Conservation (phyloP, 495 filamentous ascomycete genomes). For the Aspergillus hancockii region DNA sequence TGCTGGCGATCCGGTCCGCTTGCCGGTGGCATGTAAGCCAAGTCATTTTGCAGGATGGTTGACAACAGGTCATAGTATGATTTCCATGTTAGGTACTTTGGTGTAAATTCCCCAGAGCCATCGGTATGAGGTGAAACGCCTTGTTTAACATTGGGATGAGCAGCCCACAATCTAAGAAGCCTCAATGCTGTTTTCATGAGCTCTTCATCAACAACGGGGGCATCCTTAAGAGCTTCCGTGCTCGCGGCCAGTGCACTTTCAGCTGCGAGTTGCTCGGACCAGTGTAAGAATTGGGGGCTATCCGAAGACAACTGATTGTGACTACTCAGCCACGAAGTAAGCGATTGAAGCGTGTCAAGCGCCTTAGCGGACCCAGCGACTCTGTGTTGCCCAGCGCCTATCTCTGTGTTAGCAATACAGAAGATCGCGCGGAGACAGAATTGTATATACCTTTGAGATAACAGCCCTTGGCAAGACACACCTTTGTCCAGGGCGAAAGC, state of each 20-base stretch:
- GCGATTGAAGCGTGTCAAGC: slow-evolving; percentile 60
- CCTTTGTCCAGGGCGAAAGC: slow-evolving; percentile 70
- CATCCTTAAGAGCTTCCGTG: slow-evolving; percentile 50
- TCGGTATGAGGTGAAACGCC: slow-evolving; percentile 47
- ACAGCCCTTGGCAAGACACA: slow-evolving; percentile 74
- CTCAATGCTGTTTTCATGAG: slow-evolving; percentile 38
- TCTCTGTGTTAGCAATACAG: slow-evolving; percentile 16
- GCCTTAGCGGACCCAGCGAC: slow-evolving; percentile 57
- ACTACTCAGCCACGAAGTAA: slow-evolving; percentile 57
- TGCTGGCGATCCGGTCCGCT: slow-evolving; percentile 56
- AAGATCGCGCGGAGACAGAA: background rate
- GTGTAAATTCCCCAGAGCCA: slow-evolving; percentile 21
- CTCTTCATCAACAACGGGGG: slow-evolving; percentile 23
- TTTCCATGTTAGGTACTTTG: slow-evolving; percentile 60
- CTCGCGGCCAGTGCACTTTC: slow-evolving; percentile 67
- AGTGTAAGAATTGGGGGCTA: slow-evolving; percentile 61
- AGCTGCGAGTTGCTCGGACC: slow-evolving; percentile 76
- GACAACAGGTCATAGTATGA: slow-evolving; percentile 79
- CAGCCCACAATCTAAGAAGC: slow-evolving; percentile 43
- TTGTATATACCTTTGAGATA: slow-evolving; percentile 66
- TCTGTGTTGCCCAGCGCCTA: slow-evolving; percentile 61
- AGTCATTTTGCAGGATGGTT: slow-evolving; percentile 43
- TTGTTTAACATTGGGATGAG: slow-evolving; percentile 40
- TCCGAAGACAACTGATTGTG: slow-evolving; percentile 31
- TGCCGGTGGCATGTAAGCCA: slow-evolving; percentile 34